phyloP scores from a whole-genome alignment of 2,329 filamentous ascomycete species.

The Aureobasidium musti region DNA sequence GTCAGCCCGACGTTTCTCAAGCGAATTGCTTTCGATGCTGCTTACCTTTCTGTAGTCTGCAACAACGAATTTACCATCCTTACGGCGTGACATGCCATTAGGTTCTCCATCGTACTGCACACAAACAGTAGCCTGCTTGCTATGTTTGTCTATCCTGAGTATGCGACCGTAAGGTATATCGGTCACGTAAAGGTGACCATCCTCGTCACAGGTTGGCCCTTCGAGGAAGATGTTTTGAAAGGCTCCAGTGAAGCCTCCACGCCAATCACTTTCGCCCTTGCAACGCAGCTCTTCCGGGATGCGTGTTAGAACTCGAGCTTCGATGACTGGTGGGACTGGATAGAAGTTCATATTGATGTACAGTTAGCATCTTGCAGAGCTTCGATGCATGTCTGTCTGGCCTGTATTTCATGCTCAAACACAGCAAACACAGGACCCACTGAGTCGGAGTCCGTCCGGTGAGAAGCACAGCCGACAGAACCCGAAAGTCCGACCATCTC shows the following conservation, averaged over 20 bases:
- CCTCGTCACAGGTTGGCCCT: conserved; percentile 41
- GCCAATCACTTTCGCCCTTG: conserved; percentile 43
- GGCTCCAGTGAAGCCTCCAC: conserved; percentile 41
- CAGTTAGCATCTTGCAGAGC: background rate
- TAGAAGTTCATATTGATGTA: conserved; percentile 43
- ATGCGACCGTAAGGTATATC: conserved; percentile 48
- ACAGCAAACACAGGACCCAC: background rate
- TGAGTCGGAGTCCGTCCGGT: background rate
- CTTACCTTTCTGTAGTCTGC: conserved; percentile 50
- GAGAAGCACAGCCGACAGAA: background rate
- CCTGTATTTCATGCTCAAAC: background rate
- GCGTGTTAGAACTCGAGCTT: conserved; percentile 43
- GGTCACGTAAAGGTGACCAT: conserved; percentile 45
- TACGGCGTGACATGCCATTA: conserved; percentile 44
- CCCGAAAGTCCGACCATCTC: background rate
- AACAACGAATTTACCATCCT: conserved; percentile 43
- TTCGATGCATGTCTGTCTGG: background rate
- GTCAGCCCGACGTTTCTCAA: background rate
- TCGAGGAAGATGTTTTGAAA: conserved; percentile 49
- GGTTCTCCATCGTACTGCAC: conserved; percentile 48
- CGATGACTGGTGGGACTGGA: conserved; percentile 39
- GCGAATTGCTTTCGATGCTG: background rate
- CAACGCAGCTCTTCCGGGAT: conserved; percentile 43
- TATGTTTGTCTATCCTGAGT: conserved; percentile 39
- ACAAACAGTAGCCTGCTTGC: conserved; percentile 40